Evolutionary conservation across 1,139 yeast genomes (phyloP), one percentile per base, ranked within the genome.

Genomic region (Lodderomyces jiufengensis): DNA sequence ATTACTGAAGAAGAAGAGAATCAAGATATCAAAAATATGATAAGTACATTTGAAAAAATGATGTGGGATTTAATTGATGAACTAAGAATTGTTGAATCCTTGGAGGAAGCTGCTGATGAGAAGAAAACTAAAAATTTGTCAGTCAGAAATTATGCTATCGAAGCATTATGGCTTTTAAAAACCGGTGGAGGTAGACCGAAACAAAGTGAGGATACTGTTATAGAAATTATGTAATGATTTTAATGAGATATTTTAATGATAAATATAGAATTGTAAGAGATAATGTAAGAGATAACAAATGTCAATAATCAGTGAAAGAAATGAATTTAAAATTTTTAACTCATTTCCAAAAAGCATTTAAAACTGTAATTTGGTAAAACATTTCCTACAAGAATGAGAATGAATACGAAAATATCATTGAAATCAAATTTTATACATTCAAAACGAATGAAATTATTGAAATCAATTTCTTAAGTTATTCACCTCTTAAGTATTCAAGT

Each of bases 141-240:
- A 21, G 90, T 90, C 3, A 68, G 88, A 44, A 84, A 78, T 46
- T 85, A 88, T 52, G 96, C 97, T 1, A 73, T 85, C 15, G 98
- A 92, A 47, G 97, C 97, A 0, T 69, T 92, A 29, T 92, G 97
- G 97, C 66, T 90, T 36, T 87, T 95, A 92, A 80, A 73, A 49
- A 76, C 80, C 51, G 88, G 85, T n/a, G 85, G 85, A 4, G 88
- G 88, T 2, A 63, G 55, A 35, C 55, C 60, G 6, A 34, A 46
- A 24, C 9, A n/a, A 24, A 25, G 25, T 4, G 27, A n/a, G 2
- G 32, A 44, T 10, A 33, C 38, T 5, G 48, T 43, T 29, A 47
- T 40, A 9, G 47, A 45, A 18, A 40, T n/a, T n/a, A n/a, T n/a
- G n/a, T n/a, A n/a, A n/a, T n/a, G n/a, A n/a, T n/a, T n/a, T n/a